A percentile compares a stretch with the other conserved stretches of the same genome.
Evolutionary conservation across 345 rosid species (phyloP).

Genomic region (Salix dunnii): DNA sequence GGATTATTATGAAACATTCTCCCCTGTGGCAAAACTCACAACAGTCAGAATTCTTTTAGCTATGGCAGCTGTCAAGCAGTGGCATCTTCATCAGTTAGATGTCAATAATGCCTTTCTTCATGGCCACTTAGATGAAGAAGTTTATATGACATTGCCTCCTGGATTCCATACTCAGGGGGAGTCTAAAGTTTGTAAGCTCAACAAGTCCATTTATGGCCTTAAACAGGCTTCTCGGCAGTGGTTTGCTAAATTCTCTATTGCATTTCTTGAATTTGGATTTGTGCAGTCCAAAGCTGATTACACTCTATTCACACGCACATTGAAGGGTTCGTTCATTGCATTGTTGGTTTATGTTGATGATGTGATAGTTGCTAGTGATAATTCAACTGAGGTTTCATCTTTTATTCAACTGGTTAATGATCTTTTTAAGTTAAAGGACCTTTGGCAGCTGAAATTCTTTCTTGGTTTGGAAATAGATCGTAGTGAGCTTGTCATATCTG

Average conservation of each 20-base stretch:
- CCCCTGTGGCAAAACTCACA: neutral
- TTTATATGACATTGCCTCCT: neutral
- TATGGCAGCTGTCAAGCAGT: neutral
- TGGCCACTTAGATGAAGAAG: neutral
- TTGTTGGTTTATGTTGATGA: neutral
- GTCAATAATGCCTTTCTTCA: neutral
- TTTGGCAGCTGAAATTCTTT: neutral
- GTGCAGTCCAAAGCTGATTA: neutral
- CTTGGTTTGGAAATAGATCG: neutral
- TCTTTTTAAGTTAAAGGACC: neutral
- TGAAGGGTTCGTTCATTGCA: neutral
- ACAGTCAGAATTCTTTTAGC: neutral
- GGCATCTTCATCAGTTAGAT: neutral
- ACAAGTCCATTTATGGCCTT: neutral
- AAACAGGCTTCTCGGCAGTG: neutral
- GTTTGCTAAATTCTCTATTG: neutral
- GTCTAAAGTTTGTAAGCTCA: neutral
- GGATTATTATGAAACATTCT: neutral
- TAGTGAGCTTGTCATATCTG: neutral
- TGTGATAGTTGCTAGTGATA: neutral
- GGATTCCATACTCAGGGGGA: neutral
- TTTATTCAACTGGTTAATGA: neutral
- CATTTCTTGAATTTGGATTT: neutral
- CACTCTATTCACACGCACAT: neutral
- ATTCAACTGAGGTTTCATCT: rapidly evolving